Evolutionary conservation across 2,329 filamentous ascomycete genomes (phyloP).

Genomic region (Fusarium setosum): DNA sequence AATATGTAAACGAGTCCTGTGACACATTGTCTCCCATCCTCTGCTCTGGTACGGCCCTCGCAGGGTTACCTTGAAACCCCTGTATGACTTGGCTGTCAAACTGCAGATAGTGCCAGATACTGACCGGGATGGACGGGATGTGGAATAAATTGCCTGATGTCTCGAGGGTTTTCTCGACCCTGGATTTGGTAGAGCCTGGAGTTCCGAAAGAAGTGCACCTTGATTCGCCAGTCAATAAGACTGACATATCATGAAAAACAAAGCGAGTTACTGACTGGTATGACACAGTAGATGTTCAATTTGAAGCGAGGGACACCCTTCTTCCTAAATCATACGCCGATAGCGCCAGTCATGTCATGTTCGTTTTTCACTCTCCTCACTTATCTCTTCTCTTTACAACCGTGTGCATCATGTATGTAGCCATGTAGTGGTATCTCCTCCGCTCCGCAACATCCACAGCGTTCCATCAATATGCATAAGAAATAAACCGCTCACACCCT

Average conservation of each 20-base stretch:
- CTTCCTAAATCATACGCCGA: neutral
- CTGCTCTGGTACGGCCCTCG: too few species aligned
- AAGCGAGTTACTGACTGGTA: too few species aligned
- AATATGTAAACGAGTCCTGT: too few species aligned
- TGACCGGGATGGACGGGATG: neutral
- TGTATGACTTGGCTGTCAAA: neutral
- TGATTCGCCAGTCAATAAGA: too few species aligned
- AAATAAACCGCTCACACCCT: neutral
- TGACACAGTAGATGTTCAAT: too few species aligned
- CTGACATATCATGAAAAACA: too few species aligned
- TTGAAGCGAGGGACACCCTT: too few species aligned
- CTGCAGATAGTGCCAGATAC: too few species aligned
- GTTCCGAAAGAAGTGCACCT: neutral
- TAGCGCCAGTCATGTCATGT: neutral
- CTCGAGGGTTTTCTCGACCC: neutral
- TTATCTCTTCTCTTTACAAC: conserved; percentile 2
- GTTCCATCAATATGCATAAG: neutral
- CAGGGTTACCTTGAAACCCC: neutral
- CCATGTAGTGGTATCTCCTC: conserved; percentile 24
- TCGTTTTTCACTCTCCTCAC: conserved; percentile 8
- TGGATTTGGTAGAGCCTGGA: too few species aligned
- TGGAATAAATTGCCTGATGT: neutral
- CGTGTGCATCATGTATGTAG: neutral
- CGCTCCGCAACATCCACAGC: conserved; percentile 6
- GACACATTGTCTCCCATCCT: too few species aligned